These are phyloP conservation scores for Cyberlindnera sargentensis DNA, from an alignment of 805 yeast genomes.

Conservation along the genomic window DNA sequence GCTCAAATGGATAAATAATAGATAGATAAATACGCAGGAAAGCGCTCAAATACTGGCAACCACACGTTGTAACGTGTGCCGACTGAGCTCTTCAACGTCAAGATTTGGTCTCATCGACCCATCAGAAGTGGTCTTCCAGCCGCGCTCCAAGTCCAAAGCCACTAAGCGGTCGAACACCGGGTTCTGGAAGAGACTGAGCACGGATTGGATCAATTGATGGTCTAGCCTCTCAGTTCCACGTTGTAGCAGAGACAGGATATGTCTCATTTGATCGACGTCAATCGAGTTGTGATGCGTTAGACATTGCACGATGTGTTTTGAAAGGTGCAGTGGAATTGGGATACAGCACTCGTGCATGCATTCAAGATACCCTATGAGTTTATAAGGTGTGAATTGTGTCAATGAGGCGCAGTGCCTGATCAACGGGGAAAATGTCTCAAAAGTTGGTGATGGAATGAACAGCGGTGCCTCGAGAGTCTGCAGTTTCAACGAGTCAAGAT, in stretches of 20 bases:
- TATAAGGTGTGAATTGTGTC: slow-evolving; percentile 2
- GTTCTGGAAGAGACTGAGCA: background rate
- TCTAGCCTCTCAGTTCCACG: background rate
- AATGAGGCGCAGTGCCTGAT: slow-evolving; percentile 5
- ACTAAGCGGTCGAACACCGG: background rate
- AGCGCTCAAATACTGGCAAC: background rate
- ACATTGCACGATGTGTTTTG: background rate
- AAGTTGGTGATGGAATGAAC: slow-evolving; percentile 8
- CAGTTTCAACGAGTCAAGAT: slow-evolving; percentile 6
- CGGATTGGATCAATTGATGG: background rate
- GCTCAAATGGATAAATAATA: slow-evolving; percentile 1
- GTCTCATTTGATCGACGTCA: background rate
- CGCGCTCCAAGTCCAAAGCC: slow-evolving; percentile 7
- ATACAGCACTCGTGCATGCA: slow-evolving; percentile 1
- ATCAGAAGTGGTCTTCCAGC: slow-evolving; percentile 6
- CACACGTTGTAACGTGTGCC: background rate
- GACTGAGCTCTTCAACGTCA: slow-evolving; percentile 1
- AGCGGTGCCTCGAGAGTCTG: slow-evolving; percentile 3
- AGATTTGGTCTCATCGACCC: background rate
- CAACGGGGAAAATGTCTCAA: slow-evolving; percentile 13
- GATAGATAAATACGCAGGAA: background rate
- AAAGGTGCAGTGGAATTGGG: background rate
- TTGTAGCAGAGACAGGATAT: background rate
- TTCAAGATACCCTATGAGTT: slow-evolving; percentile 3
- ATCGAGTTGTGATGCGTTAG: background rate